Base-by-base conservation (phyloP, 805 yeast species). In the Candida orba region DNA sequence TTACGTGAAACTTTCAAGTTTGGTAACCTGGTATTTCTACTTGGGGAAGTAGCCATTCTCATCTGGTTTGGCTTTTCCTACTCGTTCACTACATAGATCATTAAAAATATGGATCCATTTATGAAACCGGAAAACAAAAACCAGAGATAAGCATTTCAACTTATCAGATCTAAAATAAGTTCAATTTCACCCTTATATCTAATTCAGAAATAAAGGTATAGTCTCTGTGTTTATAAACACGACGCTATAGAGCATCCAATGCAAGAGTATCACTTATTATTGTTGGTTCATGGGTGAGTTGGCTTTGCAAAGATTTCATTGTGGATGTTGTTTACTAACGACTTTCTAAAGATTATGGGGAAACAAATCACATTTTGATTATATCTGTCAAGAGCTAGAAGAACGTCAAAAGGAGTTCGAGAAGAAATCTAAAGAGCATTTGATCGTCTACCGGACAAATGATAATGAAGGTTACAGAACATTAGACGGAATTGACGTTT, bases 401-500 rank as follows among this genome's bases (percentile, higher is more conserved):
- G 49, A 52, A 32, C 27, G 31, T n/a, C 25, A 40, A 31, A 49
- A 60, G 1, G 49, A 64, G n/a, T 54, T 57, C 3, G 59, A 58
- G 3, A 41, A 47, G 2, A 55, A 56, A 9, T 8, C 17, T 24
- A 57, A 40, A 17, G 50, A 45, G 17, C 32, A 43, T 33, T 44
- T 52, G 10, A 52, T 56, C 7, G 52, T 49, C 18, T 58, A 40
- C 41, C 53, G 46, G 36, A 52, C 53, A 17, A 52, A 47, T 38
- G 54, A 46, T 18, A 59, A 57, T 30, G 57, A 52, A 43, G 91
- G 90, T 7, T 84, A 78, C 57, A 75, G 76, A 55, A 88, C 95
- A 3, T 81, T 86, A 53, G 96, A 88, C 57, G 96, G 96, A 2
- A 78, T 87, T 20, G 95, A 87, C 51, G 78, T 86, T 24, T 86